phyloP scores from a whole-genome alignment of 176 grass and related monocot genomes.

The Carex littledalei region DNA sequence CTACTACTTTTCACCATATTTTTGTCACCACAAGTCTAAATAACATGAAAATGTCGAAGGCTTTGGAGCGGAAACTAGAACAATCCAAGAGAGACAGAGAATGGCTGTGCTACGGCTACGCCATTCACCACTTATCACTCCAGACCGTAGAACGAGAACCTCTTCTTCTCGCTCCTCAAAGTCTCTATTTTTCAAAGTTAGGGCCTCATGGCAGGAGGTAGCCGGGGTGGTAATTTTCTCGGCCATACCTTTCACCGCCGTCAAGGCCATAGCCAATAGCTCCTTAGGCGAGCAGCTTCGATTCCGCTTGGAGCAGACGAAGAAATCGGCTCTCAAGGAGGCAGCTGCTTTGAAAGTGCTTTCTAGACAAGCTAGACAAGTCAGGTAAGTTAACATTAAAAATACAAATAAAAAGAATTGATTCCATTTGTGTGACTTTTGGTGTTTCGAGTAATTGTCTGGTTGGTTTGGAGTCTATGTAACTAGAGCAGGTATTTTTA shows the following conservation, averaged over 20 bases:
- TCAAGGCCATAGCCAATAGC: constrained; percentile 81
- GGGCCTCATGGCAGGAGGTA: constrained; percentile 71
- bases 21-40: no score
- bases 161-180: background rate
- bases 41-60: no score
- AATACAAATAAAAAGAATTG: background rate
- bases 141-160: background rate
- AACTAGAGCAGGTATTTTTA: background rate
- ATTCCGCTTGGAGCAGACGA: constrained; percentile 45
- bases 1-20: accelerated
- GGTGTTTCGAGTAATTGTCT: no score
- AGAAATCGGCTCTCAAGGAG: constrained; percentile 48
- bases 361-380: constrained; percentile 35
- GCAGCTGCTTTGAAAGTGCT: constrained; percentile 41
- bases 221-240: constrained; percentile 84
- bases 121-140: background rate
- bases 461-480: no score
- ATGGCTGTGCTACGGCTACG: constrained; percentile 3
- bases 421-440: no score
- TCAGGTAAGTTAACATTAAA: constrained; percentile 30
- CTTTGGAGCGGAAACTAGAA: background rate
- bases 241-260: constrained; percentile 78
- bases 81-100: background rate
- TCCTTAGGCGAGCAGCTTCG: constrained; percentile 64
- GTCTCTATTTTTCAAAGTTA: background rate